Evolutionary conservation across 2,329 filamentous ascomycete genomes (phyloP).

Genomic region (Ascochyta viciae-villosae): DNA sequence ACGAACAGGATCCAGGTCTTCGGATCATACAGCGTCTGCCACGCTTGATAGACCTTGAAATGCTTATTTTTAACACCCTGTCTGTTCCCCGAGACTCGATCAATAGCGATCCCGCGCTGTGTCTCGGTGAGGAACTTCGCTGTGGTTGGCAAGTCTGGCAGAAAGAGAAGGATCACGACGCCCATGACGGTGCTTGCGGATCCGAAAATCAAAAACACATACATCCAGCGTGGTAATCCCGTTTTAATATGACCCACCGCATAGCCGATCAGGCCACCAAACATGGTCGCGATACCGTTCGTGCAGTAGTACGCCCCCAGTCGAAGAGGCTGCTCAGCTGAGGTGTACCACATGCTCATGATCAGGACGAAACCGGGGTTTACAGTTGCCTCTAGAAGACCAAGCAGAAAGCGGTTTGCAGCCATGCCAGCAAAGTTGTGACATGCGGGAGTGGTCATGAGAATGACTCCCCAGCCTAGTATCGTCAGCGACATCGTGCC

Average conservation of each 20-base stretch:
- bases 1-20: constrained; percentile 47
- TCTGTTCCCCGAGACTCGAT: constrained; percentile 54
- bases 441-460: constrained; percentile 53
- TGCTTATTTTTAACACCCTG: constrained; percentile 60
- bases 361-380: constrained; percentile 68
- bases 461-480: constrained; percentile 49
- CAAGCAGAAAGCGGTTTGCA: constrained; percentile 57
- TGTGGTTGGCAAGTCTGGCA: constrained; percentile 57
- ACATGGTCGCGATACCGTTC: constrained; percentile 62
- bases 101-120: constrained; percentile 40
- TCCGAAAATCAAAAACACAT: constrained; percentile 64
- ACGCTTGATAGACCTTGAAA: constrained; percentile 55
- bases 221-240: constrained; percentile 56
- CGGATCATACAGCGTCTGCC: constrained; percentile 55
- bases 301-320: constrained; percentile 54
- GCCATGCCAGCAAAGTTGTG: constrained; percentile 50
- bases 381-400: constrained; percentile 57
- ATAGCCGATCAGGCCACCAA: constrained; percentile 64
- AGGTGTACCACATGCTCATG: constrained; percentile 71
- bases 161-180: constrained; percentile 57
- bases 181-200: constrained; percentile 42
- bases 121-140: constrained; percentile 26
- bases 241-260: constrained; percentile 61
- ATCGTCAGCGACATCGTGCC: not conserved
- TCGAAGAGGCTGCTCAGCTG: constrained; percentile 66